Percentiles rank a stretch among this genome's conserved stretches.
Evolutionary conservation across 768 basidiomycete genomes (phyloP).

Genomic region (Boletus insuetus): DNA sequence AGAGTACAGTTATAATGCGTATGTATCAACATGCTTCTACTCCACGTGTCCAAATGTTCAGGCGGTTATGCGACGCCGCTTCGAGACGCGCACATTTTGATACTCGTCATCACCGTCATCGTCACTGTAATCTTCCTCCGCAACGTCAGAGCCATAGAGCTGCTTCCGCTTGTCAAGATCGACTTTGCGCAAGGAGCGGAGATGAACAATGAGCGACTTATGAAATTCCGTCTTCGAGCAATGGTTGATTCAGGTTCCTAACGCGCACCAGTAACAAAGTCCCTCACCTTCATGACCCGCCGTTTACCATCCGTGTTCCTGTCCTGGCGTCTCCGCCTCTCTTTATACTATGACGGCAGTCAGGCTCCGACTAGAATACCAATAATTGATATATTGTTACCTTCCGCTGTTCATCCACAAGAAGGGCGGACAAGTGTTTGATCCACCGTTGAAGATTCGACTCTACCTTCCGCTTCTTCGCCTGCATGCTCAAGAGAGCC

Average conservation of each 20-base stretch:
- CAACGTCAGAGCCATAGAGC: constrained; percentile 39
- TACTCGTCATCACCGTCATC: constrained; percentile 36
- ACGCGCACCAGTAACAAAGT: not conserved
- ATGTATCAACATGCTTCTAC: constrained; percentile 23
- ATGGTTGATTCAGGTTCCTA: not conserved
- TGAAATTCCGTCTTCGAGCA: constrained; percentile 61
- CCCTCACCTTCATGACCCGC: constrained; percentile 57
- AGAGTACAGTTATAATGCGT: constrained; percentile 26
- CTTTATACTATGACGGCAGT: constrained; percentile 48
- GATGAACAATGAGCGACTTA: constrained; percentile 54
- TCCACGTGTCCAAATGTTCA: constrained; percentile 22
- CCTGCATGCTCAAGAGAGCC: constrained; percentile 28
- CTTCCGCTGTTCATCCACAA: constrained; percentile 69
- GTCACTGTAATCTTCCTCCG: constrained; percentile 36
- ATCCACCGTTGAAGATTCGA: constrained; percentile 64
- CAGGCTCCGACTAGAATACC: constrained; percentile 6
- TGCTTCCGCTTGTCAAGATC: constrained; percentile 51
- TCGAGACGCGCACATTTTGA: constrained; percentile 28
- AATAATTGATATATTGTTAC: constrained; percentile 31
- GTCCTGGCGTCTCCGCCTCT: constrained; percentile 57
- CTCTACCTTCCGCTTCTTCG: constrained; percentile 39
- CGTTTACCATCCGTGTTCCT: constrained; percentile 45
- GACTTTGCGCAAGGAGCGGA: constrained; percentile 59
- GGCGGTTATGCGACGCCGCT: constrained; percentile 29
- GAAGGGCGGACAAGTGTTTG: constrained; percentile 55